These are phyloP conservation scores for Jatropha multifida DNA, from an alignment of 441 rosid genomes.

Conservation along the genomic window DNA sequence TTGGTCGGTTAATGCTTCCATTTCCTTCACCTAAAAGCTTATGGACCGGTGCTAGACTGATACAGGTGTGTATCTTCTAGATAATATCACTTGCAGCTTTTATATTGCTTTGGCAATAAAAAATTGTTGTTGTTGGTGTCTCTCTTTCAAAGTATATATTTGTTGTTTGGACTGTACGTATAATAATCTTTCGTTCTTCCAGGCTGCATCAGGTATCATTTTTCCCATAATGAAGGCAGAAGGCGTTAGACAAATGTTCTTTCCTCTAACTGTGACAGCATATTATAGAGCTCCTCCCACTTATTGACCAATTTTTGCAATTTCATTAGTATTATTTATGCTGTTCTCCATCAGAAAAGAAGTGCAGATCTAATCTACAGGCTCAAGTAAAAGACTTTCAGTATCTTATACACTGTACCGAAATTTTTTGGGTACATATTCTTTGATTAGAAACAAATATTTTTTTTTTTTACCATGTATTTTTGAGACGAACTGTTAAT, in stretches of 20 bases:
- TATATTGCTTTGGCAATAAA: too few species aligned
- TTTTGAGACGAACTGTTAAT: not conserved
- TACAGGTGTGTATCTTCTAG: constrained; percentile 21
- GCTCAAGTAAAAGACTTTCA: not conserved
- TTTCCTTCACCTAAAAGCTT: constrained; percentile 35
- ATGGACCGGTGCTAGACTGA: constrained; percentile 31
- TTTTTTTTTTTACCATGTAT: not conserved
- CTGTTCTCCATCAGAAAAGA: not conserved
- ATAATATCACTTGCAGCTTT: not conserved
- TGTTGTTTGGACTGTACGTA: too few species aligned
- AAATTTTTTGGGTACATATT: not conserved
- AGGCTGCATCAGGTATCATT: constrained; percentile 33
- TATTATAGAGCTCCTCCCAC: constrained; percentile 16
- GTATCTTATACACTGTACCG: not conserved
- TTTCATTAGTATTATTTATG: not conserved
- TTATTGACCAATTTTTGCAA: not conserved
- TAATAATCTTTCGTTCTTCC: not conserved
- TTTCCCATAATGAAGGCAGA: constrained; percentile 36
- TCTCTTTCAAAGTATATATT: too few species aligned
- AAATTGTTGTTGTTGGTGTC: too few species aligned
- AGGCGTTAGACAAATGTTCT: constrained; percentile 34
- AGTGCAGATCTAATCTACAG: not conserved
- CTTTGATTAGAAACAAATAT: not conserved
- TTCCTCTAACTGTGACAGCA: constrained; percentile 29
- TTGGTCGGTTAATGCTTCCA: constrained; percentile 32